phyloP scores from a whole-genome alignment of 345 rosid species.

The Bruguiera parviflora region DNA sequence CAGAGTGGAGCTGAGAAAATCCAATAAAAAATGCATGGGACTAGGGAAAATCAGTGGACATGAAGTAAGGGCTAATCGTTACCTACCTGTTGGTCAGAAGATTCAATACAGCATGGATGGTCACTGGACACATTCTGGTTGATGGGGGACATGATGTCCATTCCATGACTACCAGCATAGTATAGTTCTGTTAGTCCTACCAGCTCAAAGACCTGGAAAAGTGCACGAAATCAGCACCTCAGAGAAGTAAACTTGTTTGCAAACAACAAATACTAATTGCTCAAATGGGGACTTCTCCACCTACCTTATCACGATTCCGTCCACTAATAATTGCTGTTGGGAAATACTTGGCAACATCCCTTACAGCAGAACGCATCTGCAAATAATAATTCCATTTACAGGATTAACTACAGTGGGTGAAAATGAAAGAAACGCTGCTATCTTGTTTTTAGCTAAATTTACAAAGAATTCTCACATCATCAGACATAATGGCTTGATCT shows the following conservation, averaged over 20 bases:
- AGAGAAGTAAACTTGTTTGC: background rate
- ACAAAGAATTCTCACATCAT: conserved; percentile 44
- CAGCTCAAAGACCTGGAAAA: conserved; percentile 65
- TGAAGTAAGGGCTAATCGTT: background rate
- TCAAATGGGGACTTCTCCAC: background rate
- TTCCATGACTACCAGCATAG: conserved; percentile 99
- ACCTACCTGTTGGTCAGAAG: conserved; percentile 66
- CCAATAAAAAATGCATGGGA: background rate
- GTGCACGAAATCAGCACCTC: conserved; percentile 6
- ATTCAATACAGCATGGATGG: conserved; percentile 47
- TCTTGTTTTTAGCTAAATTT: background rate
- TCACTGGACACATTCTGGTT: conserved; percentile 35
- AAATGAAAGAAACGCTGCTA: background rate
- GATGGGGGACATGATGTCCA: conserved; percentile 87
- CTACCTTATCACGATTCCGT: conserved; percentile 89
- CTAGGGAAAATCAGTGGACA: no score
- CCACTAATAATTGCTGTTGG: conserved; percentile 97
- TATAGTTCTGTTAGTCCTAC: conserved; percentile 89
- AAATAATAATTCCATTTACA: background rate
- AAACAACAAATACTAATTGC: background rate
- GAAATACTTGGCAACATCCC: conserved; percentile 62
- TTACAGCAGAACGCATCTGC: conserved; percentile 92
- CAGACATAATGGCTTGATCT: conserved; percentile 70
- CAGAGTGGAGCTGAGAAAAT: background rate
- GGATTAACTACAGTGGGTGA: background rate